Conservation (phyloP, 495 filamentous ascomycete species). For the Collariella sp. region DNA sequence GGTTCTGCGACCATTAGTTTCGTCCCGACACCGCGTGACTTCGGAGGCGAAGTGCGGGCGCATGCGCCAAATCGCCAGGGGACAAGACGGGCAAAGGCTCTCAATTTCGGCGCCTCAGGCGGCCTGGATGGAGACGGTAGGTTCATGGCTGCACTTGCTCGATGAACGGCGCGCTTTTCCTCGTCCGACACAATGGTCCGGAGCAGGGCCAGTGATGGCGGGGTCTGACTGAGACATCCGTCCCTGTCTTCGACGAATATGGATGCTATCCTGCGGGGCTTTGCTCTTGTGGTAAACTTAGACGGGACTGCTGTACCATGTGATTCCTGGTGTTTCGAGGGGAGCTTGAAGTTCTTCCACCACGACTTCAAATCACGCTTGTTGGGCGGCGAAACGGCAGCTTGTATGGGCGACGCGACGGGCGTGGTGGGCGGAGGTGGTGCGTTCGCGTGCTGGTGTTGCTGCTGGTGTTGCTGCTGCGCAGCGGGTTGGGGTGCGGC, state of each 20-base stretch:
- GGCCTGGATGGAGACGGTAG: slow-evolving; percentile 6
- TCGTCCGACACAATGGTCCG: slow-evolving; percentile 12
- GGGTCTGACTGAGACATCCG: slow-evolving; percentile 10
- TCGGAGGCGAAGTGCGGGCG: slow-evolving; percentile 6
- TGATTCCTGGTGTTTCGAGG: slow-evolving; percentile 62
- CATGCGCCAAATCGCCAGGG: slow-evolving; percentile 10
- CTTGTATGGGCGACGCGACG: slow-evolving; percentile 17
- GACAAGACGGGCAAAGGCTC: slow-evolving; percentile 15
- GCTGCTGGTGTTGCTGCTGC: slow-evolving; percentile 13
- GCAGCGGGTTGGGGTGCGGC: slow-evolving; percentile 17
- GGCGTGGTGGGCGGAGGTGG: slow-evolving; percentile 13
- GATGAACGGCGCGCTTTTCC: slow-evolving; percentile 13
- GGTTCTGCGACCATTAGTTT: slow-evolving; percentile 29
- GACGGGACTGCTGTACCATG: slow-evolving; percentile 52
- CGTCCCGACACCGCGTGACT: slow-evolving; percentile 1
- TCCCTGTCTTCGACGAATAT: slow-evolving; percentile 19
- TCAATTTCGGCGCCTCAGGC: slow-evolving; percentile 14
- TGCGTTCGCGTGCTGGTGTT: slow-evolving; percentile 12
- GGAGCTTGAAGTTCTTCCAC: slow-evolving; percentile 84
- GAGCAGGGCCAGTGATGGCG: slow-evolving; percentile 14
- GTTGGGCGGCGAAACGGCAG: slow-evolving; percentile 51
- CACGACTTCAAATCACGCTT: slow-evolving; percentile 79
- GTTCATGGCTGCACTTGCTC: slow-evolving; percentile 28
- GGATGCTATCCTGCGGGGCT: slow-evolving; percentile 7
- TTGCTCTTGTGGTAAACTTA: slow-evolving; percentile 3